A percentile compares a stretch with the other conserved stretches of the same genome.
Evolutionary conservation across 2,329 filamentous ascomycete species (phyloP).

Genomic region (Beauveria rudraprayagi): DNA sequence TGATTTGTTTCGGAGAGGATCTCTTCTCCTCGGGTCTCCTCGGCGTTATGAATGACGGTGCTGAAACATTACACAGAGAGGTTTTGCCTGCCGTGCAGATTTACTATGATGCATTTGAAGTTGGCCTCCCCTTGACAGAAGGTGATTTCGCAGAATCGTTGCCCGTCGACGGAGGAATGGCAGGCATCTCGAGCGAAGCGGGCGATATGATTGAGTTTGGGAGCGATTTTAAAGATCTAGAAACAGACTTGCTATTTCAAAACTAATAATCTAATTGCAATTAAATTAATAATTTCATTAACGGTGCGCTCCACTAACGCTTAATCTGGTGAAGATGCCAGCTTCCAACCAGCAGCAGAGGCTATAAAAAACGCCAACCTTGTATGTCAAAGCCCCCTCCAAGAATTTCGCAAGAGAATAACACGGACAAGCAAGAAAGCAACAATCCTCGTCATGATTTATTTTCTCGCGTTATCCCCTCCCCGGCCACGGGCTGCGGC

Average conservation of each 20-base stretch:
- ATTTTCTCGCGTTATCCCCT: slow-evolving; percentile 1
- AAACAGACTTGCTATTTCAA: neutral
- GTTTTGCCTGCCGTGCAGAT: neutral
- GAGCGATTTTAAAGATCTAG: neutral
- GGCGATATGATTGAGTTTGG: neutral
- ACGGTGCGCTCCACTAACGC: neutral
- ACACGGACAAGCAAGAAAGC: neutral
- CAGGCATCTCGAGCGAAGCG: neutral
- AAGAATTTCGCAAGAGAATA: neutral
- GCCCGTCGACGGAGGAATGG: neutral
- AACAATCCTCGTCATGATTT: neutral
- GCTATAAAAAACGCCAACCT: neutral
- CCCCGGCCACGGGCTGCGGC: slow-evolving; percentile 13
- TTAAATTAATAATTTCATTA: neutral
- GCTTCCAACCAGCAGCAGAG: neutral
- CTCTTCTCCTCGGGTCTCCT: neutral
- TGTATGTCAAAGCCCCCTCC: neutral
- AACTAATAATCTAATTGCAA: neutral
- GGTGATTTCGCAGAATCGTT: neutral
- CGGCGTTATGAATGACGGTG: neutral
- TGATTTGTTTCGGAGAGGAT: slow-evolving; percentile 3
- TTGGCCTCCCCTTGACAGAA: neutral
- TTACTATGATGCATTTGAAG: neutral
- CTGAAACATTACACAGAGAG: neutral
- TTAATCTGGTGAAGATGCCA: neutral